Conservation (phyloP, 441 rosid species). For the Populus tomentosa region DNA sequence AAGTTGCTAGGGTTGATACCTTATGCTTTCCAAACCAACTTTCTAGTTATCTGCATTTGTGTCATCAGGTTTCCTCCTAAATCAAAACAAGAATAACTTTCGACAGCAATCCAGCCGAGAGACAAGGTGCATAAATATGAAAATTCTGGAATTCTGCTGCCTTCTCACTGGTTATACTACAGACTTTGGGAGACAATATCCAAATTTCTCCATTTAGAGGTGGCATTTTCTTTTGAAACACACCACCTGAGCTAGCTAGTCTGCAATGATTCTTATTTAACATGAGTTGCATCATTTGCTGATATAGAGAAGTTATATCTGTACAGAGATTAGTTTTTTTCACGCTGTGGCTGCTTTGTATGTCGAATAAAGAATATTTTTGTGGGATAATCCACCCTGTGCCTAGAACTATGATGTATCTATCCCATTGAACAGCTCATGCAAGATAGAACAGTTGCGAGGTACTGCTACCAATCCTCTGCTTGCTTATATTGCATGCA, state of each 20-base stretch:
- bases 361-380: neutral
- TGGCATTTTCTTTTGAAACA: neutral
- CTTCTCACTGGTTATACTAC: neutral
- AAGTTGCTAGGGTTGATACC: neutral
- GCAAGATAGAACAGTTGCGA: neutral
- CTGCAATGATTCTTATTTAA: slow-evolving; percentile 1
- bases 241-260: neutral
- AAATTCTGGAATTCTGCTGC: neutral
- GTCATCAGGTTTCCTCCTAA: neutral
- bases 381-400: neutral
- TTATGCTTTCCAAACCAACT: neutral
- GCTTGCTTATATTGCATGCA: no score
- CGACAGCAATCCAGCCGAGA: neutral
- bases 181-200: neutral
- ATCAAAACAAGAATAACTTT: neutral
- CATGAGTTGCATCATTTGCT: neutral
- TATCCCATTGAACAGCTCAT: neutral
- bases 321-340: neutral
- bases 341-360: neutral
- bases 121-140: neutral
- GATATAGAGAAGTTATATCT: neutral
- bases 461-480: no score
- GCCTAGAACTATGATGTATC: neutral
- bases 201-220: neutral
- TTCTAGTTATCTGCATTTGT: neutral